Evolutionary conservation across 805 yeast species (phyloP).

Genomic region (Metschnikowia corniflorae): DNA sequence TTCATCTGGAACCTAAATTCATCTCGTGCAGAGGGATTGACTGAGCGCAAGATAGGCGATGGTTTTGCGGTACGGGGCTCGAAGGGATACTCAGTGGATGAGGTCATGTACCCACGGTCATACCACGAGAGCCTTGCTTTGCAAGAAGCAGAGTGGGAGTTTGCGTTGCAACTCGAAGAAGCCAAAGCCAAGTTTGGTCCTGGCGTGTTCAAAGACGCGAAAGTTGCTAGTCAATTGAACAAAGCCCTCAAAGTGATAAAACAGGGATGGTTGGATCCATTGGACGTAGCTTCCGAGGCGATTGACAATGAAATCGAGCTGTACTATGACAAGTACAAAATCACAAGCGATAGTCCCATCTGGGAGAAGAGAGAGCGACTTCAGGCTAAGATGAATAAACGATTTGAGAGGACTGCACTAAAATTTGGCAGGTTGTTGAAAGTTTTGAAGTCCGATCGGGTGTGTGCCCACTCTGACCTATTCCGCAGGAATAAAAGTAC

Average conservation of each 20-base stretch:
- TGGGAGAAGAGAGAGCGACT: slow-evolving; percentile 12
- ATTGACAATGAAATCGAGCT: slow-evolving; percentile 14
- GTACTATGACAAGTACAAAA: slow-evolving; percentile 16
- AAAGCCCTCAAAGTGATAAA: slow-evolving; percentile 10
- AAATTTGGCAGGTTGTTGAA: slow-evolving; percentile 15
- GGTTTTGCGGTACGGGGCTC: slow-evolving; percentile 28
- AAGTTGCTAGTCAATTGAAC: slow-evolving; percentile 1
- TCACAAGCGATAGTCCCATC: slow-evolving; percentile 7
- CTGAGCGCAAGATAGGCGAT: slow-evolving; percentile 24
- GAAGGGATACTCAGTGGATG: slow-evolving; percentile 26
- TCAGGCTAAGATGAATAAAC: slow-evolving; percentile 18
- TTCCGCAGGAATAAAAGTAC: slow-evolving; percentile 9
- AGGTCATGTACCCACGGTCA: slow-evolving; percentile 26
- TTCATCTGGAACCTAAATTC: slow-evolving; percentile 23
- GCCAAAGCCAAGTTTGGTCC: slow-evolving; percentile 6
- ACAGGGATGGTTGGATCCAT: slow-evolving; percentile 13
- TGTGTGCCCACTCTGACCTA: slow-evolving; percentile 35
- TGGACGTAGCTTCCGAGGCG: slow-evolving; percentile 8
- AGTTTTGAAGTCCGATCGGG: slow-evolving; percentile 18
- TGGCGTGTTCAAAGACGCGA: slow-evolving; percentile 10
- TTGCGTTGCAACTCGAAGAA: slow-evolving; percentile 16
- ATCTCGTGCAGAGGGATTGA: neutral
- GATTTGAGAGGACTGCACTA: slow-evolving; percentile 13
- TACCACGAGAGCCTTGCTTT: slow-evolving; percentile 26
- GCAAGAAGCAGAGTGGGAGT: slow-evolving; percentile 38